Evolutionary conservation across 2,329 filamentous ascomycete genomes (phyloP).

Genomic region (Monascus ruber): DNA sequence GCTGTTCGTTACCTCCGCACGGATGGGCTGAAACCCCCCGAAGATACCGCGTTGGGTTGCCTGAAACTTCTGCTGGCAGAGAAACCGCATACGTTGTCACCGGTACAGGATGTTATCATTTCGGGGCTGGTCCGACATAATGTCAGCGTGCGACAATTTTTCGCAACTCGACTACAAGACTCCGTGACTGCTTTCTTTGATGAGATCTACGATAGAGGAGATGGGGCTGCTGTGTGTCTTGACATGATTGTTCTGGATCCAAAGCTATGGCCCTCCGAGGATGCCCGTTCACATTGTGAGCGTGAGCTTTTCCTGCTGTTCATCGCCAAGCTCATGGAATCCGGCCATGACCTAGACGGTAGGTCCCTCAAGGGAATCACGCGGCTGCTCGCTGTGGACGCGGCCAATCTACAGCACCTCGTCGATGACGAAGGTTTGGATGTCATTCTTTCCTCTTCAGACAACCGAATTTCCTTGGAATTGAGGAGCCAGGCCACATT

Average conservation of each 20-base stretch:
- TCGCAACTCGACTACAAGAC: conserved; percentile 31
- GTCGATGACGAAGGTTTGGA: conserved; percentile 65
- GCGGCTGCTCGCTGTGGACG: conserved; percentile 45
- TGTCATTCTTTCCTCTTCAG: conserved; percentile 74
- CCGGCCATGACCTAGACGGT: conserved; percentile 61
- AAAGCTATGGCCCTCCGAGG: conserved; percentile 35
- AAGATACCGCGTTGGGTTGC: conserved; percentile 31
- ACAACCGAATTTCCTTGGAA: conserved; percentile 63
- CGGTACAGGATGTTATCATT: conserved; percentile 36
- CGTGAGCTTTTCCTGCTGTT: conserved; percentile 49
- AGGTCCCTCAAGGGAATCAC: conserved; percentile 51
- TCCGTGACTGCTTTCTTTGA: conserved; percentile 39
- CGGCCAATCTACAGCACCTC: conserved; percentile 35
- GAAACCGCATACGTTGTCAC: conserved; percentile 24
- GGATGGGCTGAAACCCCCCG: conserved; percentile 32
- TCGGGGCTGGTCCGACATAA: conserved; percentile 35
- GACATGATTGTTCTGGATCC: conserved; percentile 36
- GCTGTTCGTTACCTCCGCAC: conserved; percentile 32
- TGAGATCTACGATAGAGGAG: conserved; percentile 37
- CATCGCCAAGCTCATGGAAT: conserved; percentile 81
- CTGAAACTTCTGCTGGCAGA: conserved; percentile 32
- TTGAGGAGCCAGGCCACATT: conserved; percentile 74
- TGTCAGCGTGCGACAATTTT: conserved; percentile 30
- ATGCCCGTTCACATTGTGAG: conserved; percentile 33
- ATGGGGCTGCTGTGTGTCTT: conserved; percentile 36